Evolutionary conservation across 345 rosid species (phyloP), one percentile per base, ranked within the genome.

Genomic region (Brassica juncea): DNA sequence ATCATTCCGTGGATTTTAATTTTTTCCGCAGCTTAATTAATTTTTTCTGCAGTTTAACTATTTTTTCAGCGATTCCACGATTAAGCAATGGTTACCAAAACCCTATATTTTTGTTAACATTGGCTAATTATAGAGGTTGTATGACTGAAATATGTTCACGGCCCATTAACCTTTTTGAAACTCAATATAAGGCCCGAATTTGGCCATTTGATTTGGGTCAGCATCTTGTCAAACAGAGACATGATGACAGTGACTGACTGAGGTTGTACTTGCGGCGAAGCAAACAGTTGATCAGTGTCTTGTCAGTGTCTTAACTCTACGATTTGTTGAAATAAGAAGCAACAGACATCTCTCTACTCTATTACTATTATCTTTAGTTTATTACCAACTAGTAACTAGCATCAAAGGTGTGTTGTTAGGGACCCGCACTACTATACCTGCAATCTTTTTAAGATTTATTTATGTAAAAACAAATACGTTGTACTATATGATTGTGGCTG

Each of bases 251-350:
- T 67, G 71, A 67, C 66, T 71, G 76, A 64, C 71, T 77, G 76
- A 71, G 81, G 47, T 78, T 78, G 81, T 72, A 78, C 81, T 78
- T 71, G 81, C 76, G 76, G 72, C 59, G 71, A 77, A 77, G 76
- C 76, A 78, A 78, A 78, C 81, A 78, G 81, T 71, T 71, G 12
- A 71, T 16, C 8, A 78, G 67, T 71, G 81, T 71, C 77, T 15
- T 78, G 76, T 78, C 77, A 59, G 66, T 47, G 30, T 71, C 81
- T 64, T 61, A 3, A 71, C 72, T 9, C 31, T 16, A 64, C 25
- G 52, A 64, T 71, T 57, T 71, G 71, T 34, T n/a, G 31, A 62
- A 34, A 70, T 5, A 25, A 70, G 21, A 70, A 70, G 70, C 71
- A 68, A 68, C 28, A 58, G 0, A 52, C 21, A 15, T 52, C 16